A percentile compares a stretch with the other conserved stretches of the same genome.
phyloP scores from a whole-genome alignment of 2,329 filamentous ascomycete genomes.

The Colletotrichum sp. region DNA sequence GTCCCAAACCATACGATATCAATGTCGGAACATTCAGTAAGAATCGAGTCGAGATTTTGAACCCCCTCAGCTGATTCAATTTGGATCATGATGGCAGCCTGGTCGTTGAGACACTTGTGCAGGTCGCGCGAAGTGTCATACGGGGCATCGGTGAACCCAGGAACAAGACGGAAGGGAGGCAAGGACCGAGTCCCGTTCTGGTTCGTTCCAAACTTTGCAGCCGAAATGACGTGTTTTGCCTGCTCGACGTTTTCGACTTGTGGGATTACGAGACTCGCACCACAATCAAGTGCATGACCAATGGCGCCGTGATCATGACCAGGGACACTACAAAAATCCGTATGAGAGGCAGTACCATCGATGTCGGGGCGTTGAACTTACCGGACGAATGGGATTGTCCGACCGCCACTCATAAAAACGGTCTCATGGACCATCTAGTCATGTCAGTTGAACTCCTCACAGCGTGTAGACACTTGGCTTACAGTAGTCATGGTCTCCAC shows the following conservation, averaged over 20 bases:
- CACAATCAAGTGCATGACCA: conserved; percentile 51
- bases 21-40: conserved; percentile 49
- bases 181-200: conserved; percentile 47
- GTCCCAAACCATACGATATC: conserved; percentile 52
- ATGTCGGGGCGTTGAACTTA: not conserved
- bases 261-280: conserved; percentile 51
- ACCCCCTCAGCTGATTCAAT: conserved; percentile 47
- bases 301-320: conserved; percentile 54
- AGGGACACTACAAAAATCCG: conserved; percentile 32
- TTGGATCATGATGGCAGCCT: conserved; percentile 54
- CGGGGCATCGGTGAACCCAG: conserved; percentile 43
- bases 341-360: not conserved
- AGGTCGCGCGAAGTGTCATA: conserved; percentile 36
- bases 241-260: conserved; percentile 53
- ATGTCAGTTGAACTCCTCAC: not conserved
- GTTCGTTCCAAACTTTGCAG: conserved; percentile 48
- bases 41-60: conserved; percentile 52
- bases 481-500: conserved; percentile 52
- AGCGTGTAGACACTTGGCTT: not conserved
- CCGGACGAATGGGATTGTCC: conserved; percentile 48
- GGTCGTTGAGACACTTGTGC: conserved; percentile 46
- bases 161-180: conserved; percentile 42
- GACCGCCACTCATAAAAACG: conserved; percentile 50
- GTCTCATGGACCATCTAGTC: conserved; percentile 47
- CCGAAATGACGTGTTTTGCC: conserved; percentile 45